Conservation (phyloP, 768 basidiomycete species). For the Cystobasidium tubakii region DNA sequence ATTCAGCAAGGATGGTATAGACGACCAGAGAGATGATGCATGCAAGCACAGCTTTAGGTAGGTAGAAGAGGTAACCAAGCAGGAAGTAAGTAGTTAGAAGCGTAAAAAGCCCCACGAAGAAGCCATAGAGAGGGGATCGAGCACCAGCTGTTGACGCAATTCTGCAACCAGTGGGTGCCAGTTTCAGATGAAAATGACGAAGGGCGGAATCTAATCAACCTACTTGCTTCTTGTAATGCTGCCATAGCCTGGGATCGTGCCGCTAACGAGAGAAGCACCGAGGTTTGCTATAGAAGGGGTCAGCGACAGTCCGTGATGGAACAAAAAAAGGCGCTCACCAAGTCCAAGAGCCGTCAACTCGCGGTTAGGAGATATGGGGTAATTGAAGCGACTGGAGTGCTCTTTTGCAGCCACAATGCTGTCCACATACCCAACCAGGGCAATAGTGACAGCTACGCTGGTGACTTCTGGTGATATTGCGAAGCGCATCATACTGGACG, state of each 20-base stretch:
- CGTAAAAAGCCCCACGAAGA: conserved; percentile 40
- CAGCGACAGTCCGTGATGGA: background rate
- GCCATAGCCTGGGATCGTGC: conserved; percentile 85
- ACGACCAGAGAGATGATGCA: conserved; percentile 79
- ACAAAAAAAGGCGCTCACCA: conserved; percentile 34
- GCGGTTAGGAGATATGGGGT: conserved; percentile 82
- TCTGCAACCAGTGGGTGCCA: background rate
- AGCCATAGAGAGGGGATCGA: conserved; percentile 17
- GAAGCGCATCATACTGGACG: conserved; percentile 54
- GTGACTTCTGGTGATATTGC: conserved; percentile 1
- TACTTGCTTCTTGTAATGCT: conserved; percentile 87
- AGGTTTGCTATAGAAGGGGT: conserved; percentile 40
- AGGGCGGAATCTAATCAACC: conserved; percentile 56
- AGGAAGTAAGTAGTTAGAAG: conserved; percentile 82
- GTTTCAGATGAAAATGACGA: conserved; percentile 53
- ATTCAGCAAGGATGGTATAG: conserved; percentile 72
- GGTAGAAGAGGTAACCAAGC: conserved; percentile 72
- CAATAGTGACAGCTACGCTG: conserved; percentile 51
- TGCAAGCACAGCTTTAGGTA: conserved; percentile 87
- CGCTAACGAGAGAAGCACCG: conserved; percentile 68
- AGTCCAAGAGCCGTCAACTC: conserved; percentile 80
- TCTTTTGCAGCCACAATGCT: conserved; percentile 94
- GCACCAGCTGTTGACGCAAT: conserved; percentile 28
- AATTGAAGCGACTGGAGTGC: conserved; percentile 73
- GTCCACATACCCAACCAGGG: conserved; percentile 84